Evolutionary conservation across 164 flowering plant species (phyloP).

Genomic region (Kingdonia uniflora): DNA sequence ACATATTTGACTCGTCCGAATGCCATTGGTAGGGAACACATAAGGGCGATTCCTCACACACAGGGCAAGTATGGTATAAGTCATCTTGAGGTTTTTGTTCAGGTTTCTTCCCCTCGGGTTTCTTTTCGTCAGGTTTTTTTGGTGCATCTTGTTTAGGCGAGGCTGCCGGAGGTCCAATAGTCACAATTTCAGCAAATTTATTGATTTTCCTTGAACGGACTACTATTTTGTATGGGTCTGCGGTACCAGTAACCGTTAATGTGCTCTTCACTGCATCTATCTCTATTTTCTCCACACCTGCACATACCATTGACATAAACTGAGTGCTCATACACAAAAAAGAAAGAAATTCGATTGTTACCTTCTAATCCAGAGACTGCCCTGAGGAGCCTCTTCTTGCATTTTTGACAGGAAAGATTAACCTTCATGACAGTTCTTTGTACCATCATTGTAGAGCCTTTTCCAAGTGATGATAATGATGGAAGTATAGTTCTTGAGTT

Average conservation of each 20-base stretch:
- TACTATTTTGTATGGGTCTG: slow-evolving; percentile 46
- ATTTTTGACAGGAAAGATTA: slow-evolving; percentile 42
- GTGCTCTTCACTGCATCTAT: slow-evolving; percentile 46
- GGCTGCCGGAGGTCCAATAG: slow-evolving; percentile 53
- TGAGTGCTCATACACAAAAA: neutral
- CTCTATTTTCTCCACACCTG: slow-evolving; percentile 59
- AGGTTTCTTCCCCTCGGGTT: slow-evolving; percentile 18
- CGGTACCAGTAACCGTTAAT: slow-evolving; percentile 46
- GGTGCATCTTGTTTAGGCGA: slow-evolving; percentile 27
- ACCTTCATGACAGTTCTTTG: slow-evolving; percentile 59
- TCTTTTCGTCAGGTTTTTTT: slow-evolving; percentile 10
- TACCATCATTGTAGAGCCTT: too few species aligned
- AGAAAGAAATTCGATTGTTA: too few species aligned
- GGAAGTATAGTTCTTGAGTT: too few species aligned
- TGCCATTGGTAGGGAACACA: neutral
- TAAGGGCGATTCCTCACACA: slow-evolving; percentile 13
- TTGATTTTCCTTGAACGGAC: slow-evolving; percentile 37
- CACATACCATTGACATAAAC: neutral
- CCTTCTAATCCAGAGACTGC: slow-evolving; percentile 45
- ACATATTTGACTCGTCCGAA: slow-evolving; percentile 13
- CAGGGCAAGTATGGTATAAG: slow-evolving; percentile 10
- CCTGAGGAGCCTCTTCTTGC: slow-evolving; percentile 51
- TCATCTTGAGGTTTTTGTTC: slow-evolving; percentile 10
- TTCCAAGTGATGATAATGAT: too few species aligned
- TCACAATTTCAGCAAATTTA: slow-evolving; percentile 33